Conservation (phyloP, 371 early-diverging fungal species). For the Mucor piriformis region DNA sequence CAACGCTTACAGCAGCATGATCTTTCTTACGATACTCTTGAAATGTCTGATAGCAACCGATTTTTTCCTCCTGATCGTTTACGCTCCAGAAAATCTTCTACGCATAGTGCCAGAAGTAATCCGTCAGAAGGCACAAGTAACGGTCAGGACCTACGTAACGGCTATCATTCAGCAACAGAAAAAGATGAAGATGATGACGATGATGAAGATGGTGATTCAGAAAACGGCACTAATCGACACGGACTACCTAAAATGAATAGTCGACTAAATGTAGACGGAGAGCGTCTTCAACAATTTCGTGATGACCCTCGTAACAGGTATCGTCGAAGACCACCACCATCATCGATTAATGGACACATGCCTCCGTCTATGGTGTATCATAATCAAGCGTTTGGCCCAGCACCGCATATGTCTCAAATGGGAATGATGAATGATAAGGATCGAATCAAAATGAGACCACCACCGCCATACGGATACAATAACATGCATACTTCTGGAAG, state of each 20-base stretch:
- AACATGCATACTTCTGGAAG: conserved; percentile 9
- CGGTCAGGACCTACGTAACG: neutral
- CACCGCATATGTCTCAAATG: conserved; percentile 3
- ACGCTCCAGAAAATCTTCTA: conserved; percentile 20
- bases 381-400: neutral
- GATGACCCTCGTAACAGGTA: neutral
- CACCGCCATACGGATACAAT: conserved; percentile 9
- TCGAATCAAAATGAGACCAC: conserved; percentile 9
- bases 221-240: neutral
- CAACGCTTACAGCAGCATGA: neutral
- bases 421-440: conserved; percentile 3
- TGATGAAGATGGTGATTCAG: neutral
- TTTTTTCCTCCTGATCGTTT: neutral
- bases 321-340: neutral
- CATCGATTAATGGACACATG: neutral
- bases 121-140: neutral
- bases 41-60: neutral
- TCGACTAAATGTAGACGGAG: neutral
- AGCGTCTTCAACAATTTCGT: neutral
- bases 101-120: conserved; percentile 19
- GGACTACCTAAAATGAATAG: neutral
- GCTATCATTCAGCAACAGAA: neutral
- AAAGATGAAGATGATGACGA: neutral
- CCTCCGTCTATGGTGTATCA: conserved; percentile 9
- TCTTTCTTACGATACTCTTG: neutral